Evolutionary conservation across 257 asterid species (phyloP), one percentile per base, ranked within the genome.

Genomic region (Fraxinus cuspidata): DNA sequence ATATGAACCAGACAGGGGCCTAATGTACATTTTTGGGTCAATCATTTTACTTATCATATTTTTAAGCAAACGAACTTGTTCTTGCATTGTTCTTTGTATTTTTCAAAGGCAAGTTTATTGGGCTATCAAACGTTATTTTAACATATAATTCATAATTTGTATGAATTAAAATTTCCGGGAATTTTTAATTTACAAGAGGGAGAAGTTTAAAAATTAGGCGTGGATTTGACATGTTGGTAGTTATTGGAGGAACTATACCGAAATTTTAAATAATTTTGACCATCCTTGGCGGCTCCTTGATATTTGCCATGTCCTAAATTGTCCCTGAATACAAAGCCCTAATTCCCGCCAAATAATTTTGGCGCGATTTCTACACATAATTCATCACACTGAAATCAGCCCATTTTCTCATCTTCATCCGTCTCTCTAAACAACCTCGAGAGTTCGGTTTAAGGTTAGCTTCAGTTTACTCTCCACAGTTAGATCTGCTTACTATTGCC

Each of bases 261-360:
- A 19, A 53, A 53, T 4, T 53, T 23, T 60, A 60, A 60, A 23
- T 53, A 2, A 12, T 7, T 2, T 25, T 63, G 69, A 63, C 34
- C 19, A 23, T 25, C 34, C 6, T 27, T 27, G 35, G 69, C 69
- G 69, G 69, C 69, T 27, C 69, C 19, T 63, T 4, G 34, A 25
- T 9, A 63, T 63, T 63, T 10, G 34, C 19, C 7, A 25, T 63
- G 69, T 25, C 32, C 19, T 3, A 63, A 60, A 63, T 11, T 63
- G 69, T 63, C 32, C 69, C 69, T 8, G 32, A 63, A 63, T 63
- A 11, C 16, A 25, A 63, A 72, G 74, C 87, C 85, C 85, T 77
- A 70, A 32, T 87, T 87, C 92, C 90, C 93, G 93, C 96, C 89
- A 87, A 84, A 40, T 29, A 19, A 6, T 42, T 42, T 85, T 87